These are phyloP conservation scores for Fennellomyces sp. DNA, from an alignment of 371 early-diverging fungal species.

Conservation along the genomic window DNA sequence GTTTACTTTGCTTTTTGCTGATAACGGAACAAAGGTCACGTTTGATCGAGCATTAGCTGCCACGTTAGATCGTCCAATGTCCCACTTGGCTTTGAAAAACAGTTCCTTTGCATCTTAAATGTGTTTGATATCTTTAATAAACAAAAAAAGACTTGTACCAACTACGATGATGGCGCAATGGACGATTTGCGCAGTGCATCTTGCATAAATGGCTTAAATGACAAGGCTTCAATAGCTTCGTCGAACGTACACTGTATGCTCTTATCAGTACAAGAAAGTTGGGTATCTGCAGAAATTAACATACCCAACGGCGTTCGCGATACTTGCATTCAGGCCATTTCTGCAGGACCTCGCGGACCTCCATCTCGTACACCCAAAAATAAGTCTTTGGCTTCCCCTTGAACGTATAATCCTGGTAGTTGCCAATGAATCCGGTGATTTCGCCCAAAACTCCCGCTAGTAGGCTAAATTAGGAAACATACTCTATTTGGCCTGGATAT, in stretches of 20 bases:
- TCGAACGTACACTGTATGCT: slow-evolving; percentile 53
- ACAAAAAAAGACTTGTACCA: background rate
- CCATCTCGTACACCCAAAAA: slow-evolving; percentile 61
- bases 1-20: background rate
- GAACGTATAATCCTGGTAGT: slow-evolving; percentile 46
- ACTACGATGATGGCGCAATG: background rate
- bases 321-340: slow-evolving; percentile 60
- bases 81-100: slow-evolving; percentile 36
- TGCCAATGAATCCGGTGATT: slow-evolving; percentile 47
- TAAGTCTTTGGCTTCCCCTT: slow-evolving; percentile 49
- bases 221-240: slow-evolving; percentile 49
- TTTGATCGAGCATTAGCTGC: slow-evolving; percentile 38
- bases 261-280: background rate
- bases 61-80: slow-evolving; percentile 36
- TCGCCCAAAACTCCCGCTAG: slow-evolving; percentile 56
- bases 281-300: background rate
- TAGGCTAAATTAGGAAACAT: too few species aligned
- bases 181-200: slow-evolving; percentile 37
- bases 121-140: background rate
- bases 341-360: slow-evolving; percentile 50
- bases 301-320: slow-evolving; percentile 63
- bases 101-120: slow-evolving; percentile 2
- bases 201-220: slow-evolving; percentile 58
- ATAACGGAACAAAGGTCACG: too few species aligned
- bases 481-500: too few species aligned